These are phyloP conservation scores for Pseudodiploospora longispora DNA, from an alignment of 2,329 filamentous ascomycete genomes.

Conservation along the genomic window DNA sequence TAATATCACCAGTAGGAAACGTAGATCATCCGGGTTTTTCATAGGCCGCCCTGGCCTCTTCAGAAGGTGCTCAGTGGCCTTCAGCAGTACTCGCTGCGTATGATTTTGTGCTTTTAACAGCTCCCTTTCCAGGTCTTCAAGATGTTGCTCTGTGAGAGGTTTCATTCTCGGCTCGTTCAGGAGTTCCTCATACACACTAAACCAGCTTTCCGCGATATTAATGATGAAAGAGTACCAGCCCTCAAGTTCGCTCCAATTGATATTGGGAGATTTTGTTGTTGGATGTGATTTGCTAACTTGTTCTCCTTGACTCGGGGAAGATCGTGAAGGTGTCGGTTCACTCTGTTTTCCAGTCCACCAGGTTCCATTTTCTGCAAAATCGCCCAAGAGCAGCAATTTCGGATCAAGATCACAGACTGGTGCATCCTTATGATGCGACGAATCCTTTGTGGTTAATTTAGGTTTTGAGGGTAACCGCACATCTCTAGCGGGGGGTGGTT, in stretches of 20 bases:
- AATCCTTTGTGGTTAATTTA: slow-evolving; percentile 16
- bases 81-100: slow-evolving; percentile 61
- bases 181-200: slow-evolving; percentile 48
- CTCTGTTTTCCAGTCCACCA: slow-evolving; percentile 68
- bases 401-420: slow-evolving; percentile 53
- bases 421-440: slow-evolving; percentile 13
- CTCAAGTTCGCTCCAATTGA: slow-evolving; percentile 65
- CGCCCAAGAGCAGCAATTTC: slow-evolving; percentile 64
- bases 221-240: slow-evolving; percentile 69
- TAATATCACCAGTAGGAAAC: slow-evolving; percentile 71
- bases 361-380: slow-evolving; percentile 71
- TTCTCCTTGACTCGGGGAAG: slow-evolving; percentile 12
- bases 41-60: slow-evolving; percentile 70
- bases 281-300: slow-evolving; percentile 7
- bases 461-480: slow-evolving; percentile 16
- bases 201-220: slow-evolving; percentile 62
- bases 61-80: slow-evolving; percentile 68
- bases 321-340: slow-evolving; percentile 16
- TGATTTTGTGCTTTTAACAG: slow-evolving; percentile 56
- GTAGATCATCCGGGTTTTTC: slow-evolving; percentile 58
- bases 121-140: slow-evolving; percentile 38
- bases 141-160: slow-evolving; percentile 24
- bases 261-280: slow-evolving; percentile 46
- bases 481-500: slow-evolving; percentile 14
- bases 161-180: slow-evolving; percentile 20